Conservation (phyloP, 2,329 filamentous ascomycete genomes). For the Monosporascus sp. region DNA sequence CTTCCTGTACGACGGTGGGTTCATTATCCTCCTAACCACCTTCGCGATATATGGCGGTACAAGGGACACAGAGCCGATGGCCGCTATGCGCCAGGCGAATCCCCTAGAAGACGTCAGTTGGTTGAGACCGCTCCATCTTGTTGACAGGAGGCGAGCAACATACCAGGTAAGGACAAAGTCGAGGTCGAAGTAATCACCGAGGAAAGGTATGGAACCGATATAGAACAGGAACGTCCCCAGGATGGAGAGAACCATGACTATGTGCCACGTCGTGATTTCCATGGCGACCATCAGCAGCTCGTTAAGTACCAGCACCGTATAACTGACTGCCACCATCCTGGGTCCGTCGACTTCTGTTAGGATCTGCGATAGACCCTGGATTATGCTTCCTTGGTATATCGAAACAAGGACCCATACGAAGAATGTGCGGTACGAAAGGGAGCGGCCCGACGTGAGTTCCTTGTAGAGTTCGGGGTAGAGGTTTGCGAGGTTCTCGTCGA, state of each 20-base stretch:
- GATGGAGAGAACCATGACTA: constrained; percentile 80
- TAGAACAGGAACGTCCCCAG: constrained; percentile 80
- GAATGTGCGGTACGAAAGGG: constrained; percentile 87
- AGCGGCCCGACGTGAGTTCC: constrained; percentile 84
- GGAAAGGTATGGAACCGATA: constrained; percentile 75
- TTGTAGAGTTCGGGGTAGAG: constrained; percentile 97
- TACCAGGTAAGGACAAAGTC: constrained; percentile 67
- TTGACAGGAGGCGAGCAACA: constrained; percentile 23
- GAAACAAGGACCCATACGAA: constrained; percentile 95
- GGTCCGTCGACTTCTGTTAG: constrained; percentile 71
- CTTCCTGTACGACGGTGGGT: constrained; percentile 91
- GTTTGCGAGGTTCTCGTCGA: constrained; percentile 89
- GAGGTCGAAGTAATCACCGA: constrained; percentile 87
- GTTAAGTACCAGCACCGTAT: constrained; percentile 87
- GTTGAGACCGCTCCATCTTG: too few relatives aligned
- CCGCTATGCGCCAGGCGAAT: constrained; percentile 83
- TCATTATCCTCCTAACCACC: constrained; percentile 76
- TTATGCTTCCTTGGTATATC: constrained; percentile 91
- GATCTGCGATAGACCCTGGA: constrained; percentile 89
- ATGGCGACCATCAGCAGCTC: constrained; percentile 97
- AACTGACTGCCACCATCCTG: constrained; percentile 83
- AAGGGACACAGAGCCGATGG: constrained; percentile 74
- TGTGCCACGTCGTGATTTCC: constrained; percentile 95
- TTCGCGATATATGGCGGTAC: constrained; percentile 86
- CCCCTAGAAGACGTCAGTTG: constrained; percentile 42